Evolutionary conservation across 2,329 filamentous ascomycete species (phyloP), one percentile per base, ranked within the genome.

Genomic region (Ascosphaera apis): DNA sequence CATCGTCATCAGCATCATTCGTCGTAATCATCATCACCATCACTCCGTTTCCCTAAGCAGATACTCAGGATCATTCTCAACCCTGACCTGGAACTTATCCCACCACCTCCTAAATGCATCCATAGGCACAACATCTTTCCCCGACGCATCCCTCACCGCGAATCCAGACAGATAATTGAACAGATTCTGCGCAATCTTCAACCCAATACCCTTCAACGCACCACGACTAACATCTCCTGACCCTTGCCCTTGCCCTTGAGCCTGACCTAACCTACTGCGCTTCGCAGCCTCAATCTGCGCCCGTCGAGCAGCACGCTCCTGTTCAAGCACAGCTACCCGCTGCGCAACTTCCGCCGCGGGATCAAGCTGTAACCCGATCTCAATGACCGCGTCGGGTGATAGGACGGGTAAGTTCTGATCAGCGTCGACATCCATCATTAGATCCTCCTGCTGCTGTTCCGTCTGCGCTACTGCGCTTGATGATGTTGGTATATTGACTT

Each of bases 41-140:
- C 19, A 21, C 19, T 21, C 19, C 19, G 19, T 21, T 38, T 65
- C 69, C 47, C 75, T 70, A 56, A 95, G 84, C 45, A 98, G 60
- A 52, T 98, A 98, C 4, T 71, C 69, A 0, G 88, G 86, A 58
- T 98, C 88, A 43, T 70, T 66, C 47, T 84, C 76, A 28, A 98
- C 68, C 50, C 74, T 76, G 41, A 71, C 69, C 61, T 98, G 86
- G 58, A 98, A 98, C 57, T 93, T 95, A 41, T 65, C 68, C 88
- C 91, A 98, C 88, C 91, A 98, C 39, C 91, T 82, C 57, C 91
- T 77, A 53, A 98, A 98, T 3, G 79, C 81, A 57, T 80, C 88
- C 43, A 98, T 57, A n/a, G 88, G 84, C 16, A 98, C 80, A 9
- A 91, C 77, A 53, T 95, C 86, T 33, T 77, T 69, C 0, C 77